Conservation (phyloP, 257 asterid species). For the Thymus quinquecostatus region DNA sequence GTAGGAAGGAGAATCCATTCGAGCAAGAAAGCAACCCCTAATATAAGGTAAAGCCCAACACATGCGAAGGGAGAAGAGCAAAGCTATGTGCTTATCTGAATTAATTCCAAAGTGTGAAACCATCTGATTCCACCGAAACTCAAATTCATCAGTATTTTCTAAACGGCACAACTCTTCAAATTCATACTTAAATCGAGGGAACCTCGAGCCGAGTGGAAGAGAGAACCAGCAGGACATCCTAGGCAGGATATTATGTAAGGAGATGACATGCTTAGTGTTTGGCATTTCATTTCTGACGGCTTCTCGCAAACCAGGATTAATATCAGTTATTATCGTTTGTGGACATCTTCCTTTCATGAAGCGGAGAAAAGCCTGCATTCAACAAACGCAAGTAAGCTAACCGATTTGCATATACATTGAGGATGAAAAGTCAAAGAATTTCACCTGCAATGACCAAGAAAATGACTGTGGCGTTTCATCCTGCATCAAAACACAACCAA, state of each 20-base stretch:
- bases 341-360: slow-evolving; percentile 67
- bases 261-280: slow-evolving; percentile 60
- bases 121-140: slow-evolving; percentile 67
- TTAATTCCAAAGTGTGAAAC: slow-evolving; percentile 50
- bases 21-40: slow-evolving; percentile 65
- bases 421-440: slow-evolving; percentile 21
- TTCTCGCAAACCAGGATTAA: slow-evolving; percentile 60
- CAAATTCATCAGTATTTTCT: slow-evolving; percentile 62
- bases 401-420: slow-evolving; percentile 13
- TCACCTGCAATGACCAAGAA: slow-evolving; percentile 67
- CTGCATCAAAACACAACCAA: slow-evolving; percentile 67
- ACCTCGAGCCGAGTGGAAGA: slow-evolving; percentile 60
- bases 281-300: slow-evolving; percentile 68
- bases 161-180: slow-evolving; percentile 52
- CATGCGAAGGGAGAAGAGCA: slow-evolving; percentile 53
- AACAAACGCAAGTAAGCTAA: slow-evolving; percentile 33
- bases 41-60: slow-evolving; percentile 64
- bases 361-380: slow-evolving; percentile 58
- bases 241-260: slow-evolving; percentile 50
- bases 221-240: slow-evolving; percentile 62
- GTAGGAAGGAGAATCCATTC: slow-evolving; percentile 49
- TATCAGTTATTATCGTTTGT: slow-evolving; percentile 63
- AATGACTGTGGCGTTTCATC: slow-evolving; percentile 55
- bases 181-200: slow-evolving; percentile 53
- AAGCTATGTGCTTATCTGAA: slow-evolving; percentile 62